phyloP scores from a whole-genome alignment of 192 early-diverging fungal species.

The Physocladia obscura region DNA sequence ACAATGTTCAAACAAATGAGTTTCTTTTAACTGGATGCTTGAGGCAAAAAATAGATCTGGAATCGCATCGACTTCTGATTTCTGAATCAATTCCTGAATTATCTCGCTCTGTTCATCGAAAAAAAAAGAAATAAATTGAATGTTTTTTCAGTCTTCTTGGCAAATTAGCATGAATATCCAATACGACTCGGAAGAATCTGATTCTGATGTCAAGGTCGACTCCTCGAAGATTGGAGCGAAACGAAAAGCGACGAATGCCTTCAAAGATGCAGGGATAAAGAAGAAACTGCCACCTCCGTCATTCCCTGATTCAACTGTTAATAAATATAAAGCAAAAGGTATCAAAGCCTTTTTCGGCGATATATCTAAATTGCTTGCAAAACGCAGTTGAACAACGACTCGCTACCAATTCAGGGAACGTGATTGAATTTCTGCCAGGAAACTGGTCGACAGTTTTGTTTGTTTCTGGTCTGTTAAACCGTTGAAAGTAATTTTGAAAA shows the following conservation, averaged over 20 bases:
- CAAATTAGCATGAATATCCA: neutral
- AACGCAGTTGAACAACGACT: neutral
- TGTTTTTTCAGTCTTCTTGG: neutral
- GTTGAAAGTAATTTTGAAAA: too few relatives aligned
- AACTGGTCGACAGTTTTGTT: slow-evolving; percentile 18
- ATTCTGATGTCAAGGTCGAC: neutral
- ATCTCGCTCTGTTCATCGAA: neutral
- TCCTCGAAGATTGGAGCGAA: too few relatives aligned
- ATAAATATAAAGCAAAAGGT: slow-evolving; percentile 21
- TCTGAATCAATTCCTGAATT: neutral
- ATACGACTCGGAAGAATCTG: too few relatives aligned
- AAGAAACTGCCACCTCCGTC: slow-evolving; percentile 8
- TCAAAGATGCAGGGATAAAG: neutral
- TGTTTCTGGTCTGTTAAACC: neutral
- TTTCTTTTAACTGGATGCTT: slow-evolving; percentile 51
- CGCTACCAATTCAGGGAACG: neutral
- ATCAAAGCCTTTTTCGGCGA: neutral
- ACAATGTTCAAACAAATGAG: slow-evolving; percentile 35
- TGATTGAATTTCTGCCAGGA: slow-evolving; percentile 13
- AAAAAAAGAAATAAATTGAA: neutral
- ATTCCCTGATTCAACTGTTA: neutral
- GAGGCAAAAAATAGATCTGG: slow-evolving; percentile 37
- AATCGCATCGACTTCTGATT: neutral
- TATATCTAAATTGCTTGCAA: neutral
- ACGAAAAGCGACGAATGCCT: neutral